phyloP scores from a whole-genome alignment of 2,329 filamentous ascomycete genomes.

The Nigrospora oryzae region DNA sequence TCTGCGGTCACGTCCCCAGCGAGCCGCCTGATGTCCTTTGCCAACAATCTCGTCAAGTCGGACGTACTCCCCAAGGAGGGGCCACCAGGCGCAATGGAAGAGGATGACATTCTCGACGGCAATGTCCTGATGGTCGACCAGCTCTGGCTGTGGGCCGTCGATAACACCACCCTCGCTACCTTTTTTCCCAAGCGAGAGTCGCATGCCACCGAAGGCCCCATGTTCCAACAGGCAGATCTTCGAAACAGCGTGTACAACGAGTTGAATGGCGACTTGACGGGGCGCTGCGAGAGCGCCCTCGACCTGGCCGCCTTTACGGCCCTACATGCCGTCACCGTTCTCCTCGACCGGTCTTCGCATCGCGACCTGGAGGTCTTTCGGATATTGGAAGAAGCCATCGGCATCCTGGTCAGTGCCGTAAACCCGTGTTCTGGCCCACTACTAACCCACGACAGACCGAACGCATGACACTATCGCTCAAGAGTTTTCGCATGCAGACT shows the following conservation, averaged over 20 bases:
- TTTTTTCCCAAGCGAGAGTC: conserved; percentile 49
- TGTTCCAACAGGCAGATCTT: conserved; percentile 53
- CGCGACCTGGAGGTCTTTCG: conserved; percentile 55
- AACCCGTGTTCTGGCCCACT: background rate
- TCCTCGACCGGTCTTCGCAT: conserved; percentile 51
- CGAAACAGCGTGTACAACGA: conserved; percentile 58
- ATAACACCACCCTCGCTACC: conserved; percentile 41
- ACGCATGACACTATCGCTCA: conserved; percentile 53
- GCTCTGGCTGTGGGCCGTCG: conserved; percentile 53
- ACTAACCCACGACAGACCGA: conserved; percentile 36
- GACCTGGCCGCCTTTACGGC: conserved; percentile 56
- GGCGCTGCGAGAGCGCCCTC: conserved; percentile 51
- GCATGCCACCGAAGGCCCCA: conserved; percentile 41
- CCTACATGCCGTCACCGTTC: conserved; percentile 52
- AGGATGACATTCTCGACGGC: conserved; percentile 34
- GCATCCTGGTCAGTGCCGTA: conserved; percentile 39
- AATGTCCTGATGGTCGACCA: conserved; percentile 62
- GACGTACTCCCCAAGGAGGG: conserved; percentile 1
- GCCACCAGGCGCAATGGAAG: conserved; percentile 6
- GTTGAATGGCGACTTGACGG: conserved; percentile 54
- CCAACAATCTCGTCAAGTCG: conserved; percentile 9
- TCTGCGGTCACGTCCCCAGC: conserved; percentile 9
- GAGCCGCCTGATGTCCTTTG: conserved; percentile 10
- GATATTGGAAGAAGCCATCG: conserved; percentile 59
- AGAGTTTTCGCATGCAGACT: conserved; percentile 50